Evolutionary conservation across 2,329 filamentous ascomycete genomes (phyloP), one percentile per base, ranked within the genome.

Genomic region (Aureobasidium pullulans): DNA sequence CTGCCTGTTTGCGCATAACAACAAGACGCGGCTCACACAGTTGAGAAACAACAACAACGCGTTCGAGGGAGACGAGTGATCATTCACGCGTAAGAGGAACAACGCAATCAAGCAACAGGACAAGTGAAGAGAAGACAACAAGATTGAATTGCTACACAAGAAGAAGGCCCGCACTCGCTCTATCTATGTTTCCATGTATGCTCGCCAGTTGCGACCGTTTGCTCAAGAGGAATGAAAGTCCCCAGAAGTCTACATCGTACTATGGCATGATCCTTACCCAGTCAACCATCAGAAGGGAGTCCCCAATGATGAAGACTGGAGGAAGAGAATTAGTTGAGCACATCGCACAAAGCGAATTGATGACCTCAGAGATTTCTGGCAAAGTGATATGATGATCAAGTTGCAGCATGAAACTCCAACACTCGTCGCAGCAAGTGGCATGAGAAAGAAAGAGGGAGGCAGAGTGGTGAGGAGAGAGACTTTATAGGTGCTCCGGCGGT

Each of bases 341-440:
- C 50, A 34, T 19, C 50, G 19, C 50, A 54, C 50, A 54, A 54
- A 44, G 39, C 19, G 50, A 43, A 54, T 54, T 54, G 50, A 54
- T 54, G 37, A 23, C 37, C 37, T 31, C 11, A 10, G 37, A 43
- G n/a, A 40, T 40, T 54, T 44, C 29, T 42, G 16, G 28, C 39
- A 42, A 19, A 54, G 15, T 32, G 50, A 40, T 31, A 31, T 31
- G 36, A 40, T 6, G 34, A 40, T 40, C 34, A 9, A 9, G 34
- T 13, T 36, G 8, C 34, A 23, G 23, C 23, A 23, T 23, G 23
- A 23, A 23, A 23, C 34, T 13, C 34, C 48, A 52, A 23, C 10
- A 13, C 34, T 23, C 48, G 7, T 15, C 44, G 11, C 11, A n/a
- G 37, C 37, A 40, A 15, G 37, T 40, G 34, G 34, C 34, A 36